These are phyloP conservation scores for Irpex sp. DNA, from an alignment of 1,284 basidiomycete species.

Conservation along the genomic window DNA sequence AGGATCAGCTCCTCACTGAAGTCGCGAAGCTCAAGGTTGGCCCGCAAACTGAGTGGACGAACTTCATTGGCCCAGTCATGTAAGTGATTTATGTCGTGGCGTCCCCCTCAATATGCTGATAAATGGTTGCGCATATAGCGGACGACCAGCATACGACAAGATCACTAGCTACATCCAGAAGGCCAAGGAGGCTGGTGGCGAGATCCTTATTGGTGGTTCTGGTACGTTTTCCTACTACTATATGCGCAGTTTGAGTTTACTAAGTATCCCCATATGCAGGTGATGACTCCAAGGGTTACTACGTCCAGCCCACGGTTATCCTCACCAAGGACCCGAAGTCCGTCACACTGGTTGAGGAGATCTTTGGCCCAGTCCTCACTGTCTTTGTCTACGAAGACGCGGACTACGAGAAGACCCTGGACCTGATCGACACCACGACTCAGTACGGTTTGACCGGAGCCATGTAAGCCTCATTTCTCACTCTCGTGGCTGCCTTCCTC, in stretches of 20 bases:
- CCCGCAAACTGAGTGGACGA: conserved; percentile 70
- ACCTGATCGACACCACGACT: conserved; percentile 86
- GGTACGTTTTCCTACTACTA: conserved; percentile 37
- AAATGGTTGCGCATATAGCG: conserved; percentile 37
- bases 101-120: background rate
- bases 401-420: conserved; percentile 82
- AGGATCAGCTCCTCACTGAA: conserved; percentile 74
- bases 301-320: conserved; percentile 93
- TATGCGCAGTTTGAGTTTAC: background rate
- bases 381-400: conserved; percentile 83
- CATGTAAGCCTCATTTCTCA: conserved; percentile 49
- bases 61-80: conserved; percentile 98
- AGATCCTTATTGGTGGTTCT: conserved; percentile 84
- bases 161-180: conserved; percentile 84
- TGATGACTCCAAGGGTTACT: conserved; percentile 93
- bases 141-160: conserved; percentile 85
- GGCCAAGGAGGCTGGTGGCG: conserved; percentile 86
- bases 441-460: conserved; percentile 90
- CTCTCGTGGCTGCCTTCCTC: background rate
- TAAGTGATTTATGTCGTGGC: conserved; percentile 32
- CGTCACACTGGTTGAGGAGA: conserved; percentile 92
- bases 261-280: conserved; percentile 34
- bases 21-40: conserved; percentile 87
- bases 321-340: conserved; percentile 90
- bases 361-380: conserved; percentile 96